These are phyloP conservation scores for Arxiozyma bovina DNA, from an alignment of 1,139 yeast species.

Conservation along the genomic window DNA sequence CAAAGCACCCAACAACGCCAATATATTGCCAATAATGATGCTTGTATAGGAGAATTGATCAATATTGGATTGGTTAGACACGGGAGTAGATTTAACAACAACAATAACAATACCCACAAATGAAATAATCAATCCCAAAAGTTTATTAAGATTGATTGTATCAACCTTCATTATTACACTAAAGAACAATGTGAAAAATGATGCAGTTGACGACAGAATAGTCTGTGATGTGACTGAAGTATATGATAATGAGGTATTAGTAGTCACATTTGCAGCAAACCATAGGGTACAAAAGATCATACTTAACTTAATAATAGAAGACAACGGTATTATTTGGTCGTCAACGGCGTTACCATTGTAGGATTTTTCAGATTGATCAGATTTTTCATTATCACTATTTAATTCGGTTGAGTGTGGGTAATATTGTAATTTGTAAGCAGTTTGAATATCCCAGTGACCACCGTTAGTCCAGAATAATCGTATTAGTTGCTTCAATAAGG, in stretches of 20 bases:
- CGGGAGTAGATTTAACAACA: slow-evolving; percentile 45
- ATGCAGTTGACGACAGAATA: slow-evolving; percentile 80
- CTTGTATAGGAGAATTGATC: slow-evolving; percentile 5
- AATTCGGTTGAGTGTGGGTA: slow-evolving; percentile 1
- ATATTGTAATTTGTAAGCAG: background rate
- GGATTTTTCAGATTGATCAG: background rate
- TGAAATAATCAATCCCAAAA: slow-evolving; percentile 61
- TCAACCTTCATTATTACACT: slow-evolving; percentile 74
- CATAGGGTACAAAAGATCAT: slow-evolving; percentile 76
- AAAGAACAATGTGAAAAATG: slow-evolving; percentile 78
- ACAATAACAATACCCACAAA: slow-evolving; percentile 72
- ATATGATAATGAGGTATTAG: slow-evolving; percentile 76
- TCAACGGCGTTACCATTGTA: slow-evolving; percentile 7
- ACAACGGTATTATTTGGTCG: slow-evolving; percentile 34
- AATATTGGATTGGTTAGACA: slow-evolving; percentile 3
- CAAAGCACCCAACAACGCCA: slow-evolving; percentile 80
- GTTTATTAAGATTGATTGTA: slow-evolving; percentile 51
- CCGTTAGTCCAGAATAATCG: background rate
- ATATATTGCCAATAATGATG: slow-evolving; percentile 50
- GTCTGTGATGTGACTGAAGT: slow-evolving; percentile 93
- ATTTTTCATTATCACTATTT: slow-evolving; percentile 7
- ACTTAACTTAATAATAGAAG: slow-evolving; percentile 40
- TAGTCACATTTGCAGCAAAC: slow-evolving; percentile 81
- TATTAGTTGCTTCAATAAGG: slow-evolving; percentile 29
- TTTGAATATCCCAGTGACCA: background rate